Percentiles rank a stretch among this genome's conserved stretches.
Conservation (phyloP, 108 stramenopile species). For the Nitzschia inconspicua region DNA sequence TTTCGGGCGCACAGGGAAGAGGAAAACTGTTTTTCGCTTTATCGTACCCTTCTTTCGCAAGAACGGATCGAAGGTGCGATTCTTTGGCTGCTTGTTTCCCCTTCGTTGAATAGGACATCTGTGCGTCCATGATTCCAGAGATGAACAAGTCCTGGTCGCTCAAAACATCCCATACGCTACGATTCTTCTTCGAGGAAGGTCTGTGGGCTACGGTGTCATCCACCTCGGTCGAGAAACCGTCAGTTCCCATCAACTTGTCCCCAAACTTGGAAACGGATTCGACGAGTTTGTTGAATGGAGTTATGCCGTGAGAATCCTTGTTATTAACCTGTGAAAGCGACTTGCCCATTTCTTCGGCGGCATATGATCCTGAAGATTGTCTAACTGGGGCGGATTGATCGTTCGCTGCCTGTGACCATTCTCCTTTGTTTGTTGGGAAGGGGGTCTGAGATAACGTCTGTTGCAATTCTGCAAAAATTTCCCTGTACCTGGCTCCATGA, state of each 20-base stretch:
- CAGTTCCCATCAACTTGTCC: constrained; percentile 22
- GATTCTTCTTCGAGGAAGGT: constrained; percentile 3
- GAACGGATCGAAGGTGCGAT: constrained; percentile 57
- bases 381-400: background rate
- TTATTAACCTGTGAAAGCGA: background rate
- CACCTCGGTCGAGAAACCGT: background rate
- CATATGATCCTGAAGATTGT: background rate
- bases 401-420: constrained; percentile 1
- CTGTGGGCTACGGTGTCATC: background rate
- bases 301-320: background rate
- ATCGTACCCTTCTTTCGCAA: constrained; percentile 61
- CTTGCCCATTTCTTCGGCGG: constrained; percentile 20
- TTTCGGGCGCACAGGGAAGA: constrained; percentile 87
- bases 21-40: constrained; percentile 67
- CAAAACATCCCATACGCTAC: constrained; percentile 75
- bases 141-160: constrained; percentile 77
- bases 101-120: constrained; percentile 48
- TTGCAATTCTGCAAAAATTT: constrained; percentile 73
- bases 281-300: constrained; percentile 37
- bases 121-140: constrained; percentile 80
- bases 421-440: constrained; percentile 20
- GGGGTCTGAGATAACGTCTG: constrained; percentile 40
- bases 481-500: constrained; percentile 77
- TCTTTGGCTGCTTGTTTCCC: constrained; percentile 92
- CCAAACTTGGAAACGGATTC: constrained; percentile 57